Percentiles rank a stretch among this genome's conserved stretches.
phyloP scores from a whole-genome alignment of 805 yeast genomes.

The Saccharomycopsis sp. region DNA sequence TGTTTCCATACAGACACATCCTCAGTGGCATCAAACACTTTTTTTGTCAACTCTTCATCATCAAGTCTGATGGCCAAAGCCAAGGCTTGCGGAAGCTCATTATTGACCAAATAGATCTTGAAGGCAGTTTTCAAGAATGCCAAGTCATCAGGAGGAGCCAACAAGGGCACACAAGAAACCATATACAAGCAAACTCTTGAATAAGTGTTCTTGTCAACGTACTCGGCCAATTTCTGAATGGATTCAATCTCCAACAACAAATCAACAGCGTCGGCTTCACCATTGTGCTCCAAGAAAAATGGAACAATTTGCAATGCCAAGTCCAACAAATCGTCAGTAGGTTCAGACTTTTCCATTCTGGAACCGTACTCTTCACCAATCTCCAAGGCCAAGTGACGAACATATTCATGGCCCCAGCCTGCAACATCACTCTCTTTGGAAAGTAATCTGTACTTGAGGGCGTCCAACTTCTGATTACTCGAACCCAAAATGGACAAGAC shows the following conservation, averaged over 20 bases:
- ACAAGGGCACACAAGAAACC: constrained; percentile 91
- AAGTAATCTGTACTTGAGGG: constrained; percentile 67
- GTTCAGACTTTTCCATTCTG: constrained; percentile 32
- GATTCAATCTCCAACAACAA: constrained; percentile 81
- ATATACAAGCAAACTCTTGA: constrained; percentile 88
- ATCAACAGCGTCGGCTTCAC: constrained; percentile 98
- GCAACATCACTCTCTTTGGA: constrained; percentile 50
- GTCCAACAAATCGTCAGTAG: constrained; percentile 38
- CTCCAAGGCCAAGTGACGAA: constrained; percentile 91
- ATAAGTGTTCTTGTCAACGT: constrained; percentile 75
- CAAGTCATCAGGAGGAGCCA: constrained; percentile 90
- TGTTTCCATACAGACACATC: constrained; percentile 78
- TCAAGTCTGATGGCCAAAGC: constrained; percentile 84
- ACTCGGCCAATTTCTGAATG: constrained; percentile 72
- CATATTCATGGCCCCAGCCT: constrained; percentile 97
- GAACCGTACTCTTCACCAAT: constrained; percentile 81
- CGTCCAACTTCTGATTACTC: constrained; percentile 69
- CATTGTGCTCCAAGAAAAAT: constrained; percentile 85
- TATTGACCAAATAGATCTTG: constrained; percentile 69
- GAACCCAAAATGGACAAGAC: constrained; percentile 86
- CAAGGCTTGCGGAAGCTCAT: constrained; percentile 81
- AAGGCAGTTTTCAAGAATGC: constrained; percentile 83
- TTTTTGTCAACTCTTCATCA: constrained; percentile 63
- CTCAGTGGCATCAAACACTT: constrained; percentile 72
- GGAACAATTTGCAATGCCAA: constrained; percentile 77